A percentile compares a stretch with the other conserved stretches of the same genome.
Conservation (phyloP, 495 filamentous ascomycete genomes). For the Tuber melanosporum region DNA sequence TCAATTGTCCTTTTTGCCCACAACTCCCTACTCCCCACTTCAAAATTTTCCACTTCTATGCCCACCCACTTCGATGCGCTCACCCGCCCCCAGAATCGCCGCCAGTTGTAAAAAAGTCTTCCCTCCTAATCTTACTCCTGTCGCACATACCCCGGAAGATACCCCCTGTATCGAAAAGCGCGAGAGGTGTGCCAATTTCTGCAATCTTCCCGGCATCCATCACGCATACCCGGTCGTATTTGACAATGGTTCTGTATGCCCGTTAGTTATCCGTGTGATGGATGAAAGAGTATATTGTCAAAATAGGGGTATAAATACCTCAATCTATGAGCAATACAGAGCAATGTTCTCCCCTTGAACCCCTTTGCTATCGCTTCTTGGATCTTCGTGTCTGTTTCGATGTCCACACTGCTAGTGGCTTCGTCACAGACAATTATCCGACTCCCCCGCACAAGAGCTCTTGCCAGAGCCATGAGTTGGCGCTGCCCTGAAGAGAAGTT, state of each 20-base stretch:
- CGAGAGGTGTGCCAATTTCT: constrained; percentile 70
- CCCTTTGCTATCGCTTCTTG: constrained; percentile 81
- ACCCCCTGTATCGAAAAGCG: constrained; percentile 62
- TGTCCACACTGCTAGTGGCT: constrained; percentile 85
- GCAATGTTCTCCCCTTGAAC: constrained; percentile 79
- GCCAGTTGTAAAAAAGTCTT: constrained; percentile 54
- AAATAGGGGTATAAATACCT: constrained; percentile 42
- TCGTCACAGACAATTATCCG: constrained; percentile 96
- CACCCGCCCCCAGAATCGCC: background rate
- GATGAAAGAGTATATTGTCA: background rate
- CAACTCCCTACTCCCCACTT: background rate
- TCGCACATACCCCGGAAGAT: constrained; percentile 94
- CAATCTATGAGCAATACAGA: constrained; percentile 92
- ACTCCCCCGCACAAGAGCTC: constrained; percentile 75
- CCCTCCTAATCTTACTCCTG: constrained; percentile 68
- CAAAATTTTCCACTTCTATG: background rate
- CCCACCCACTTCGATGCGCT: background rate
- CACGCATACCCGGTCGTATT: constrained; percentile 92
- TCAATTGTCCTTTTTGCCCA: background rate
- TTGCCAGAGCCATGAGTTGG: constrained; percentile 89
- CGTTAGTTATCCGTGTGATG: constrained; percentile 9
- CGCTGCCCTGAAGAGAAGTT: constrained; percentile 97
- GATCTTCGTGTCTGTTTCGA: constrained; percentile 94
- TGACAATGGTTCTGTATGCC: constrained; percentile 60
- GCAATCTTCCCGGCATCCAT: constrained; percentile 85